Evolutionary conservation across 164 flowering plant species (phyloP), one percentile per base, ranked within the genome.

Genomic region (Piper longum): DNA sequence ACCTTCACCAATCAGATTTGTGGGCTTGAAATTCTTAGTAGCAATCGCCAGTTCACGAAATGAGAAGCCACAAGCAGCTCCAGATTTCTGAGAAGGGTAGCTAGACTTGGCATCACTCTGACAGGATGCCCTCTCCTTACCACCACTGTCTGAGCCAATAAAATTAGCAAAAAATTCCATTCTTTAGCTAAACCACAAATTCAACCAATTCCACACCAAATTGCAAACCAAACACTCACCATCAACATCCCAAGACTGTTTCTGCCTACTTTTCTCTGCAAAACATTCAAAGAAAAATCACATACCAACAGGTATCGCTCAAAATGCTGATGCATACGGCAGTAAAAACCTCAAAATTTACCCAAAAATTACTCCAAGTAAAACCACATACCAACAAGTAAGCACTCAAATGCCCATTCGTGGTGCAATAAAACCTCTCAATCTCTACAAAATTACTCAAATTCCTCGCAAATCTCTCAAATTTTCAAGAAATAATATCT

Each of bases 1-100:
- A 2, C 97, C 97, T 78, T 88, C 91, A 3, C 95, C 93, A 40
- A 90, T 76, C 82, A 90, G 70, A 75, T 88, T 79, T 42, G 66
- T 45, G 11, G 73, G 80, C 70, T 69, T 81, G 57, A 88, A 88
- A 66, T 84, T 84, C 63, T 66, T 71, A 1, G 95, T 85, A 0
- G 92, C 92, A 0, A 73, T 56, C 3, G 87, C 91, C 14, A 90
- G 80, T 54, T 90, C 88, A 4, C 79, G 80, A 56, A 85, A 86
- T 17, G 86, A 79, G 70, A 88, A 86, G 67, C 88, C 82, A 2
- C 68, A 62, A 0, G 90, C 91, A 3, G 73, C 78, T 41, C 41
- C 63, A 39, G 56, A 48, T 43, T 57, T 71, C 18, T 48, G 54
- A 61, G 14, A 2, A 52, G 52, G 11, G 7, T 9, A 39, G 41